phyloP scores from a whole-genome alignment of 768 basidiomycete genomes.

The Wakefieldia striispora region DNA sequence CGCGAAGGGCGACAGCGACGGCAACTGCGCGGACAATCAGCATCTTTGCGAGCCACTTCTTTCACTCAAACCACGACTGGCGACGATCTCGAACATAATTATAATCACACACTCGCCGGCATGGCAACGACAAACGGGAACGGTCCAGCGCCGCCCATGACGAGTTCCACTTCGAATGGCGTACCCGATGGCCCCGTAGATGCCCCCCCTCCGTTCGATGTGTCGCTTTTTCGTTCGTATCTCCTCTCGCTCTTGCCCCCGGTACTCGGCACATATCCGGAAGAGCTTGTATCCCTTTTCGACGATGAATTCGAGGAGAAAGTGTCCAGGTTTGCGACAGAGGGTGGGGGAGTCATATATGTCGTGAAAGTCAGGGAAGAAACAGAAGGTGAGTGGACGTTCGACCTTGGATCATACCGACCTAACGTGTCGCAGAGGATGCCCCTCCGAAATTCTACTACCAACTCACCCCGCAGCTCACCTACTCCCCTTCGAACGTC shows the following conservation, averaged over 20 bases:
- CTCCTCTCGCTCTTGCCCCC: conserved; percentile 73
- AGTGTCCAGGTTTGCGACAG: conserved; percentile 71
- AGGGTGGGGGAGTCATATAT: conserved; percentile 76
- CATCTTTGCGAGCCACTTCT: not conserved
- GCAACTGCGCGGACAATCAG: conserved; percentile 7
- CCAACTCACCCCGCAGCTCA: conserved; percentile 66
- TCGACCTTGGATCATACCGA: not conserved
- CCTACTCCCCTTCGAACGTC: conserved; percentile 75
- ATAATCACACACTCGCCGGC: not conserved
- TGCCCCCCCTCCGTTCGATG: conserved; percentile 55
- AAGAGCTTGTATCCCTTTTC: conserved; percentile 67
- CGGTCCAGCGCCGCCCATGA: conserved; percentile 26
- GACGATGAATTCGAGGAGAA: conserved; percentile 75
- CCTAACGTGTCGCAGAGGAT: conserved; percentile 51
- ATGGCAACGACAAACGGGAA: conserved; percentile 26
- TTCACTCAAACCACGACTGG: conserved; percentile 11
- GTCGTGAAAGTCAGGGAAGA: conserved; percentile 79
- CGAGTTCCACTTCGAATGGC: conserved; percentile 31
- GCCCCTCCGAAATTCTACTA: conserved; percentile 60
- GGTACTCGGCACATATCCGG: conserved; percentile 66
- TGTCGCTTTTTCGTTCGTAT: conserved; percentile 68
- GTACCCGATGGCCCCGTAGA: conserved; percentile 33
- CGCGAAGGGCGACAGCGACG: conserved; percentile 21
- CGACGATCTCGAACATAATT: conserved; percentile 5
- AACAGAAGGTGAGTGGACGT: conserved; percentile 55